Conservation (phyloP, 2,329 filamentous ascomycete genomes). For the Fusarium irregulare region DNA sequence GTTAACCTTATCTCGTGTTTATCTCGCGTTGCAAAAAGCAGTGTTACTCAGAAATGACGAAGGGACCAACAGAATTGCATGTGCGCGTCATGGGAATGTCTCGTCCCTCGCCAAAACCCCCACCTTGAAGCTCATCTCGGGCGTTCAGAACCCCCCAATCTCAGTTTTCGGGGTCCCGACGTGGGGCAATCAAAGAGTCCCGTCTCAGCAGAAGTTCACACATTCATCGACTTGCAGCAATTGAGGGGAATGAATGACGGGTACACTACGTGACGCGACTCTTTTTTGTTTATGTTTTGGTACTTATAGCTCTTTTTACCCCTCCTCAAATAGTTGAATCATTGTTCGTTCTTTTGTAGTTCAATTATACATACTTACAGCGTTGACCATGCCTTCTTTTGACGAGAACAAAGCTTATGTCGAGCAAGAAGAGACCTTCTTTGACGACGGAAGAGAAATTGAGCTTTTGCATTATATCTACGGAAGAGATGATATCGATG, state of each 20-base stretch:
- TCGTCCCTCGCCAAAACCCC: constrained; percentile 18
- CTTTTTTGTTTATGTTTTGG: constrained; percentile 21
- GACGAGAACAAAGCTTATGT: constrained; percentile 55
- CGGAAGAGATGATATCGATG: constrained; percentile 67
- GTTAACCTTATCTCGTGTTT: constrained; percentile 11
- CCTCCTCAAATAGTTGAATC: not conserved
- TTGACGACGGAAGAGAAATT: constrained; percentile 79
- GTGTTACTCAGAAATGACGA: not conserved
- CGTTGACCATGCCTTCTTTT: constrained; percentile 47
- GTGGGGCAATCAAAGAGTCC: constrained; percentile 15
- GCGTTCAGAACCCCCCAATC: not conserved
- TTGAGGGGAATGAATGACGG: constrained; percentile 38
- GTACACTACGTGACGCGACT: constrained; percentile 35
- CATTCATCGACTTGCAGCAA: constrained; percentile 15
- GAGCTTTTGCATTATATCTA: constrained; percentile 78
- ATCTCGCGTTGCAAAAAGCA: not conserved
- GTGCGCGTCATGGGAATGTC: constrained; percentile 39
- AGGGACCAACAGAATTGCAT: constrained; percentile 18
- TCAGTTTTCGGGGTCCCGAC: constrained; percentile 9
- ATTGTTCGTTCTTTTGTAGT: constrained; percentile 47
- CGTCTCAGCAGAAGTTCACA: constrained; percentile 8
- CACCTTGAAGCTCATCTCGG: constrained; percentile 25
- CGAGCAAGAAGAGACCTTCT: constrained; percentile 59
- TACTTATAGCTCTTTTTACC: constrained; percentile 13
- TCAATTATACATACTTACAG: not conserved